Conservation (phyloP, 108 stramenopile genomes). For the Cyclotella distinguenda region DNA sequence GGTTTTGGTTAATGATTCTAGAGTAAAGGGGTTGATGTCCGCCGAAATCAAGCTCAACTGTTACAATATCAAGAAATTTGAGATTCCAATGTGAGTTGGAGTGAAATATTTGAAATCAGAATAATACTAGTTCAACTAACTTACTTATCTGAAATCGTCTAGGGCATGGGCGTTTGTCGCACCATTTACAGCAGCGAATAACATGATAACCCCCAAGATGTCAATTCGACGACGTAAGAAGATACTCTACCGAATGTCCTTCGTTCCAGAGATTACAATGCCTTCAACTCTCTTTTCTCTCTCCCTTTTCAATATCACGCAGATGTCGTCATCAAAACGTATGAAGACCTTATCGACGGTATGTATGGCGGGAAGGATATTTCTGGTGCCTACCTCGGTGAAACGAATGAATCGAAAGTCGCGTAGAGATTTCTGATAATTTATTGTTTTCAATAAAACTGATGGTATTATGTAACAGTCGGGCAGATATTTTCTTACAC, state of each 20-base stretch:
- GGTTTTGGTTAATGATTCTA: slow-evolving; percentile 67
- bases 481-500: too few relatives aligned
- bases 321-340: slow-evolving; percentile 81
- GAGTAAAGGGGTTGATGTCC: slow-evolving; percentile 69
- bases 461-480: too few relatives aligned
- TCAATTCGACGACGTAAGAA: slow-evolving; percentile 73
- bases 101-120: too few relatives aligned
- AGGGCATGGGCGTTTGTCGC: slow-evolving; percentile 68
- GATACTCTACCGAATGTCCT: too few relatives aligned
- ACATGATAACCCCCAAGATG: slow-evolving; percentile 95
- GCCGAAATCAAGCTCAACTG: slow-evolving; percentile 65
- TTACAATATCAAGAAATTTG: slow-evolving; percentile 81
- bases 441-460: too few relatives aligned
- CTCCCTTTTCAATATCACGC: too few relatives aligned
- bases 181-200: slow-evolving; percentile 87
- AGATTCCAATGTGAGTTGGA: slow-evolving; percentile 33
- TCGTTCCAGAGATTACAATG: too few relatives aligned
- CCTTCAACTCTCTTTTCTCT: neutral
- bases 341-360: slow-evolving; percentile 62
- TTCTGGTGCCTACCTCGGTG: slow-evolving; percentile 2
- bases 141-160: neutral
- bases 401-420: neutral
- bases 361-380: slow-evolving; percentile 66
- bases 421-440: neutral
- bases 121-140: too few relatives aligned